Evolutionary conservation across 2,329 filamentous ascomycete species (phyloP), one percentile per base, ranked within the genome.

Genomic region (Pseudogymnoascus sp.): DNA sequence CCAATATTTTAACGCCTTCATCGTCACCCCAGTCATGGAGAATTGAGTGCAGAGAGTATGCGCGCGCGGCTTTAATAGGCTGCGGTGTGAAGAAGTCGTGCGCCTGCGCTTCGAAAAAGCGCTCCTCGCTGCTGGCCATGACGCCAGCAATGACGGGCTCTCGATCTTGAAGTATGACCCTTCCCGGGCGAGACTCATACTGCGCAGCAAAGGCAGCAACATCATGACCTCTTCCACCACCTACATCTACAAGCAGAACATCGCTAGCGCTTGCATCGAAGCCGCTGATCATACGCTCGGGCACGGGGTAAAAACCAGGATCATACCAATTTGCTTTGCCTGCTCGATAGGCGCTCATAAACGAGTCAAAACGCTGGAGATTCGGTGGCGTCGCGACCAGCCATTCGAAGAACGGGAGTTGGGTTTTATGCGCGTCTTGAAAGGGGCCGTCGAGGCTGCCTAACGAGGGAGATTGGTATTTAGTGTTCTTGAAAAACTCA

Each of bases 31-130:
- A 74, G 65, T 75, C 71, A 61, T 76, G 72, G 17, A 75, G 60
- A 3, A 75, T 69, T 3, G 68, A 67, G 44, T 72, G 64, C 27
- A 71, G 58, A 59, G 66, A 72, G 55, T 72, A 72, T 3, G 68
- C 71, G 5, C 72, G 71, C 0, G 77, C 77, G 2, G 75, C 77
- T 17, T 68, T 72, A 5, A 79, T 64, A 0, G 75, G 75, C 60
- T 79, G 76, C 4, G 72, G 69, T 0, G 69, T 72, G 61, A 78
- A 75, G 63, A 77, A 74, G 60, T 78, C 73, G 62, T 78, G 71
- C 1, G 67, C 64, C 61, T 69, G 67, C 2, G 69, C 64, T 4
- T 67, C 65, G 51, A 78, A 72, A 0, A 67, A 67, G 17, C 65
- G 61, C 6, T 69, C 48, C 0, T 65, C 59, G 1, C 65, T 61